Conservation (phyloP, 78 protist genomes). For the Protostelium mycophagum region DNA sequence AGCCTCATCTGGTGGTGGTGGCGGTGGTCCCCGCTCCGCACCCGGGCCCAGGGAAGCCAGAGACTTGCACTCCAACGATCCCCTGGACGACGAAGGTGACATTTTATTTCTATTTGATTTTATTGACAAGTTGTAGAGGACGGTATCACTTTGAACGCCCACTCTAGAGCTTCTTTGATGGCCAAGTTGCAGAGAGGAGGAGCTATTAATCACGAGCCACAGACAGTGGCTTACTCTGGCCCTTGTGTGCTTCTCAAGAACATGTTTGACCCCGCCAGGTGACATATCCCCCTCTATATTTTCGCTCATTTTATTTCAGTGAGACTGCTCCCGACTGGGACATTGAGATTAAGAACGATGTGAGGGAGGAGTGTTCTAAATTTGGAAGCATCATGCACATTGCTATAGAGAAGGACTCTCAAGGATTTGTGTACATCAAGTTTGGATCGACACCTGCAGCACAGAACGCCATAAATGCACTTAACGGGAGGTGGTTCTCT, state of each 20-base stretch:
- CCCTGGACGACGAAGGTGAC: not conserved
- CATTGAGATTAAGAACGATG: conserved; percentile 64
- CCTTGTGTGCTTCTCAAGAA: conserved; percentile 36
- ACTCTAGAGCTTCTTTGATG: not conserved
- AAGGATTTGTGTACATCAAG: conserved; percentile 34
- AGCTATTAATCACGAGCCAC: not conserved
- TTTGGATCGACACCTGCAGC: conserved; percentile 21
- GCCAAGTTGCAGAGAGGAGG: not conserved
- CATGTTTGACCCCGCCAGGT: conserved; percentile 58
- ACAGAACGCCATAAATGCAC: conserved; percentile 9
- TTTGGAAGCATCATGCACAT: conserved; percentile 35
- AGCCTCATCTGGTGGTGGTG: not conserved
- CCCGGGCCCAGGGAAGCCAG: not conserved
- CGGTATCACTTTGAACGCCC: not conserved
- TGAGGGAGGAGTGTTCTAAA: conserved; percentile 44
- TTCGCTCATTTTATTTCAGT: not conserved
- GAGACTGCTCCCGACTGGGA: conserved; percentile 61
- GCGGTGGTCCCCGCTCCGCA: not conserved
- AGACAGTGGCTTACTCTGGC: not conserved
- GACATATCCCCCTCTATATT: not conserved
- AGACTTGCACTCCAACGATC: not conserved
- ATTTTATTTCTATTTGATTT: conserved; percentile 3
- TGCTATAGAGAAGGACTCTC: conserved; percentile 35
- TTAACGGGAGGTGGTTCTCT: not conserved
- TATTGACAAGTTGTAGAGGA: not conserved